Evolutionary conservation across 768 basidiomycete species (phyloP).

Genomic region (Termitomyces sp.): DNA sequence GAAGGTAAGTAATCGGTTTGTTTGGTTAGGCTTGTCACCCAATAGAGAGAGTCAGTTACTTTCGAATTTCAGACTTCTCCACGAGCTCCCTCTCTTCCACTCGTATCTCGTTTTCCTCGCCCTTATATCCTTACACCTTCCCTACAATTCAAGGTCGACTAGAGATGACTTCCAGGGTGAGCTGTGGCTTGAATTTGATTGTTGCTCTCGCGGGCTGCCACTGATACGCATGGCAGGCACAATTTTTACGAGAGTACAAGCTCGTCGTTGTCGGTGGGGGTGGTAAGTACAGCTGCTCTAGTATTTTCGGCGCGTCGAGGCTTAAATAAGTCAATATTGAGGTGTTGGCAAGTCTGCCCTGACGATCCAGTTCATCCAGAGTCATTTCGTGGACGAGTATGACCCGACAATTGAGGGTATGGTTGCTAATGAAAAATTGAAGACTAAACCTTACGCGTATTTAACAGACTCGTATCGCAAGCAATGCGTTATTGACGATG

Average conservation of each 20-base stretch:
- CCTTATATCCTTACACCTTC: neutral
- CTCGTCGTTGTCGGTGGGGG: constrained; percentile 98
- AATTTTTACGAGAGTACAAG: constrained; percentile 96
- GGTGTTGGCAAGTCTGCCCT: constrained; percentile 76
- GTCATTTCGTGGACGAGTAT: constrained; percentile 88
- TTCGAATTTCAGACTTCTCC: constrained; percentile 4
- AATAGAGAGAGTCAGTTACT: constrained; percentile 6
- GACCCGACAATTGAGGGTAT: constrained; percentile 94
- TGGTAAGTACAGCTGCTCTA: constrained; percentile 48
- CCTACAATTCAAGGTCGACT: neutral
- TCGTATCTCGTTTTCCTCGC: neutral
- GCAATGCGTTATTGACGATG: constrained; percentile 97
- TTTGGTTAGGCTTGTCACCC: constrained; percentile 16
- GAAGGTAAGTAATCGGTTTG: constrained; percentile 7
- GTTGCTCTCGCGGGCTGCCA: constrained; percentile 6
- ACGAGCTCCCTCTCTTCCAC: constrained; percentile 10
- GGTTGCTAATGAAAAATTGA: neutral
- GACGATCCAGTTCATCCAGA: constrained; percentile 98
- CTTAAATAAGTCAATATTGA: constrained; percentile 14
- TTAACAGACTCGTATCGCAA: constrained; percentile 89
- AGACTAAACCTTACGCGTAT: neutral
- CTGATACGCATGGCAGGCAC: constrained; percentile 47
- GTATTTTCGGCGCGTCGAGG: neutral
- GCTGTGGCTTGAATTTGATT: constrained; percentile 8
- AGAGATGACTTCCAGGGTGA: constrained; percentile 36